Evolutionary conservation across 768 basidiomycete genomes (phyloP).

Genomic region (Boletus eberwhitei): DNA sequence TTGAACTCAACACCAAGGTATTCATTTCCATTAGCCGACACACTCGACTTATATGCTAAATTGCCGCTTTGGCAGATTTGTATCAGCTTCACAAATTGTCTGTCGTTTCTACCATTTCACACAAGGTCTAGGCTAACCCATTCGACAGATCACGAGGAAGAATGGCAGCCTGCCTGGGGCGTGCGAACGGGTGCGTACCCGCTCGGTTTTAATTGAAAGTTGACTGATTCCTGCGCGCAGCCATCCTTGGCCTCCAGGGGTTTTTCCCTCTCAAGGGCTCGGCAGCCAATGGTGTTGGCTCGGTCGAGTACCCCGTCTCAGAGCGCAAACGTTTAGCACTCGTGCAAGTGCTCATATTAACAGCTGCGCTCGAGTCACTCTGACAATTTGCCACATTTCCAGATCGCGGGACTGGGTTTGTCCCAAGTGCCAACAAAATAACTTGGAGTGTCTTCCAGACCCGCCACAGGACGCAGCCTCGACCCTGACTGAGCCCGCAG

Average conservation of each 20-base stretch:
- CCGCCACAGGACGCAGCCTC: slow-evolving; percentile 31
- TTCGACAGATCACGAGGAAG: slow-evolving; percentile 80
- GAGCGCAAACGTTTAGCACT: slow-evolving; percentile 78
- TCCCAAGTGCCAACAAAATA: slow-evolving; percentile 65
- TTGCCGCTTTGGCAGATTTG: slow-evolving; percentile 58
- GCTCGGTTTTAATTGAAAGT: slow-evolving; percentile 10
- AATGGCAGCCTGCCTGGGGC: slow-evolving; percentile 99
- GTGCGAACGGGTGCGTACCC: slow-evolving; percentile 75
- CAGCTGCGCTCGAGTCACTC: slow-evolving; percentile 1
- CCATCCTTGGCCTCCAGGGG: slow-evolving; percentile 84
- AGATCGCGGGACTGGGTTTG: slow-evolving; percentile 84
- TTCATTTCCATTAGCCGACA: slow-evolving; percentile 21
- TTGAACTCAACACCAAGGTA: slow-evolving; percentile 94
- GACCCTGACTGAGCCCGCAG: slow-evolving; percentile 16
- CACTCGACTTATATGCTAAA: slow-evolving; percentile 9
- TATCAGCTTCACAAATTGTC: slow-evolving; percentile 90
- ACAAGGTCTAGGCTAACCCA: slow-evolving; percentile 28
- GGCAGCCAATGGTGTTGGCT: slow-evolving; percentile 82
- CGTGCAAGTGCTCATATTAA: slow-evolving; percentile 48
- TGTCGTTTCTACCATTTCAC: slow-evolving; percentile 31
- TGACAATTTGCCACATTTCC: slow-evolving; percentile 11
- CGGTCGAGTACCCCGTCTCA: slow-evolving; percentile 68
- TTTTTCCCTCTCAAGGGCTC: slow-evolving; percentile 90
- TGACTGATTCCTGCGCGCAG: slow-evolving; percentile 36
- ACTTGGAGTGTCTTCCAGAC: slow-evolving; percentile 71